phyloP scores from a whole-genome alignment of 257 asterid species.

The Penstemon barbatus region DNA sequence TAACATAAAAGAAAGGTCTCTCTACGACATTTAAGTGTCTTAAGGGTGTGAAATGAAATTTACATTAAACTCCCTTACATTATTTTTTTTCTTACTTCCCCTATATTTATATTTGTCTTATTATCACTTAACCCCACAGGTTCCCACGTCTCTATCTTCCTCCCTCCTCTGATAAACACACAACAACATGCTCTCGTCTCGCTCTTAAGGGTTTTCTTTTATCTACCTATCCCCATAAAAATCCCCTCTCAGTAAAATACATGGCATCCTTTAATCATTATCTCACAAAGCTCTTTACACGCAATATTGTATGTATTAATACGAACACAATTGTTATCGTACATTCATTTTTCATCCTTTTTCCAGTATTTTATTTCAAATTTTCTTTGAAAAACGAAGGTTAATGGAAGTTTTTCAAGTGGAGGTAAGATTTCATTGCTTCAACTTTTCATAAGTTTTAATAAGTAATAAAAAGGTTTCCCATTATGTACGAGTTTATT shows the following conservation, averaged over 20 bases:
- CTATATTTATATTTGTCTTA: not conserved
- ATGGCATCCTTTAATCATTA: not conserved
- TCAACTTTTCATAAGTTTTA: not conserved
- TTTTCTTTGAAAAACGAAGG: not conserved
- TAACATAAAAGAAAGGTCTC: too few species aligned
- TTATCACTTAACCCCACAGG: conserved; percentile 8
- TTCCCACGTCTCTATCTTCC: not conserved
- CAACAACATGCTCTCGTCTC: not conserved
- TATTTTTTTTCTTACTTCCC: not conserved
- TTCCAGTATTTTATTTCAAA: not conserved
- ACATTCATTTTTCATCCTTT: not conserved
- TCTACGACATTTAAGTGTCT: not conserved
- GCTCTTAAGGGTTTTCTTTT: conserved; percentile 8
- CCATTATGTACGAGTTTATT: not conserved
- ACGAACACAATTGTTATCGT: conserved; percentile 7
- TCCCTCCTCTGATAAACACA: not conserved
- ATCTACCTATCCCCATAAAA: not conserved
- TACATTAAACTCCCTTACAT: not conserved
- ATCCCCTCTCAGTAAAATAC: not conserved
- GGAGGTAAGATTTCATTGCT: conserved; percentile 14
- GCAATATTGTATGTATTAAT: not conserved
- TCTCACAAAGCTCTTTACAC: not conserved
- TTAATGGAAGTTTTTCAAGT: conserved; percentile 13
- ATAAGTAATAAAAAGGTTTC: not conserved
- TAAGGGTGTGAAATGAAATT: conserved; percentile 1